Percentiles rank a stretch among this genome's conserved stretches.
Evolutionary conservation across 148 eudicot genomes (phyloP).

Genomic region (Camellia lanceoleosa): DNA sequence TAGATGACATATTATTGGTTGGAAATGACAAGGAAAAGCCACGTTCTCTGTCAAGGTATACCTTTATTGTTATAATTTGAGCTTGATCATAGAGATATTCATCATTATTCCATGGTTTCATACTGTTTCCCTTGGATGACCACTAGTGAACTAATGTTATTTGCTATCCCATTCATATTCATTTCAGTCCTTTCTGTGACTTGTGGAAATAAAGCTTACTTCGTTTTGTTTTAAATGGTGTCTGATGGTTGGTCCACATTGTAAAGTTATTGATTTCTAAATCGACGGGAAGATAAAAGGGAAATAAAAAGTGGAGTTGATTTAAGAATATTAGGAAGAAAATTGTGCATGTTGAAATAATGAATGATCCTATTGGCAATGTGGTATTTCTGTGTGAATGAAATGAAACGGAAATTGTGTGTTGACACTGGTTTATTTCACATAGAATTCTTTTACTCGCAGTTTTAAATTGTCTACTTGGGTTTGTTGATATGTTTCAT

Average conservation of each 20-base stretch:
- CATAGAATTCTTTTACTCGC: too few relatives aligned
- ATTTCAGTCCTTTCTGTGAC: background rate
- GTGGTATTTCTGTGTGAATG: background rate
- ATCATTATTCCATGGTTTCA: background rate
- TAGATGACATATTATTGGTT: too few relatives aligned
- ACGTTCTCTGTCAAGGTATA: conserved; percentile 53
- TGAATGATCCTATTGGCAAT: background rate
- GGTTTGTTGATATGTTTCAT: too few relatives aligned
- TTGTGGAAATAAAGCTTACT: background rate
- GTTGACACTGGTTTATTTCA: too few relatives aligned
- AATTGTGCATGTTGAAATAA: background rate
- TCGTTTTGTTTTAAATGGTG: background rate
- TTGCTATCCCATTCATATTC: background rate
- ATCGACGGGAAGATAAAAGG: background rate
- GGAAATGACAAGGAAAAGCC: conserved; percentile 20
- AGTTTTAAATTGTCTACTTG: too few relatives aligned
- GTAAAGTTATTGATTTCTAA: background rate
- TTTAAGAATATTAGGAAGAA: background rate
- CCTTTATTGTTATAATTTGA: background rate
- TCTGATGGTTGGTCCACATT: background rate
- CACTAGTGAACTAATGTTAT: background rate
- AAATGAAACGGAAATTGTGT: too few relatives aligned
- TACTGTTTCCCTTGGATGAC: background rate
- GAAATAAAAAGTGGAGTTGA: background rate
- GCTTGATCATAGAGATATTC: background rate